Evolutionary conservation across 1,284 basidiomycete genomes (phyloP), one percentile per base, ranked within the genome.

Genomic region (Cryptococcus hybrid): DNA sequence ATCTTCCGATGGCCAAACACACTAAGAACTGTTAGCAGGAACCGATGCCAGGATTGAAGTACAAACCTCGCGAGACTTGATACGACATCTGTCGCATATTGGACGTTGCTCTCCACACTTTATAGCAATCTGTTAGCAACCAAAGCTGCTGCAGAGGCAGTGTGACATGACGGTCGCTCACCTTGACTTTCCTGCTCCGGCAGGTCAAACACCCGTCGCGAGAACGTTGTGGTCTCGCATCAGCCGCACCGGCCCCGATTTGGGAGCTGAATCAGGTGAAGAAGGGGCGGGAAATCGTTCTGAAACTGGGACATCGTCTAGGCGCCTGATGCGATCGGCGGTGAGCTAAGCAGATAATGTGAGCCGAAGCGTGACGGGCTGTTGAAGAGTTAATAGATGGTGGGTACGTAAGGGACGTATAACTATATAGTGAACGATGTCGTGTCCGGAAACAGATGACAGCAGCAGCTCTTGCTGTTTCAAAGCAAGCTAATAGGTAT

Each of bases 41-140:
- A 39, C n/a, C 11, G 3, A 36, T 11, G 13, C 39, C 11, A 49
- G 38, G 18, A 9, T 52, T 35, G 18, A 37, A 30, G 7, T 9
- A 15, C 66, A 56, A 53, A 71, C 70, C 58, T 68, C 65, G 36
- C 70, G 58, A 11, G 56, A 55, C 40, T 68, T 68, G 37, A 72
- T 70, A 50, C 60, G 60, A 47, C 70, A 68, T 42, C 68, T 70
- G 36, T 65, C 65, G 56, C 73, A 75, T 1, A 58, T 51, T 7
- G 73, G 73, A 38, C 63, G 54, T 13, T 57, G 58, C 59, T 76
- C 73, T 48, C 72, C 69, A 51, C 74, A 76, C 54, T 74, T 73
- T 30, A 24, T 24, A 24, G 43, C n/a, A 43, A 12, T 44, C 13
- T 15, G 43, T 24, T 18, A 7, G 8, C 7, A n/a, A 24, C 24